A percentile compares a stretch with the other conserved stretches of the same genome.
These are phyloP conservation scores for Metarhizium sp. DNA, from an alignment of 2,329 filamentous ascomycete genomes.

Conservation along the genomic window DNA sequence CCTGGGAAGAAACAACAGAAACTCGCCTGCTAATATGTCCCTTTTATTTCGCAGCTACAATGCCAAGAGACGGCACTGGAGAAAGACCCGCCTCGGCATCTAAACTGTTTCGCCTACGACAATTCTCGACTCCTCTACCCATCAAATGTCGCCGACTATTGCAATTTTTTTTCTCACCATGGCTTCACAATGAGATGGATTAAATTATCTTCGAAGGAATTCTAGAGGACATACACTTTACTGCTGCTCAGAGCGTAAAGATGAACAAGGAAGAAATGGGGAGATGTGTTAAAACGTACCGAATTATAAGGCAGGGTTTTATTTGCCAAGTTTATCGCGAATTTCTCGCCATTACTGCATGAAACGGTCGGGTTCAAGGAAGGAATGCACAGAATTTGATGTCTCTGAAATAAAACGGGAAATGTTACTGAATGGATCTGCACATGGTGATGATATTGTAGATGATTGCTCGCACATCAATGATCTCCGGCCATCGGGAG, in stretches of 20 bases:
- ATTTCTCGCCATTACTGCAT: constrained; percentile 33
- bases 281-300: constrained; percentile 12
- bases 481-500: background rate
- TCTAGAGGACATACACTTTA: constrained; percentile 11
- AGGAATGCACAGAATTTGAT: constrained; percentile 29
- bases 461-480: background rate
- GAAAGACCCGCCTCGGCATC: constrained; percentile 99
- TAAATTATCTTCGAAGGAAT: constrained; percentile 11
- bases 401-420: constrained; percentile 12
- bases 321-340: constrained; percentile 21
- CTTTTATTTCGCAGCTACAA: constrained; percentile 67
- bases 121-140: background rate
- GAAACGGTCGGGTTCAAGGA: constrained; percentile 38
- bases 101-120: constrained; percentile 51
- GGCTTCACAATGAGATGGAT: constrained; percentile 16
- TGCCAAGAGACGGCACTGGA: constrained; percentile 99
- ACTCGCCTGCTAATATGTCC: background rate
- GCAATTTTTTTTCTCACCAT: constrained; percentile 13
- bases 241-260: constrained; percentile 14
- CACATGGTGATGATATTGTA: background rate
- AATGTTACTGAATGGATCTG: constrained; percentile 2
- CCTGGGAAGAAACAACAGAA: background rate
- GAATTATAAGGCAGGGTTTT: constrained; percentile 19
- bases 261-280: background rate
- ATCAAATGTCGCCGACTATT: constrained; percentile 3